Evolutionary conservation across 2,329 filamentous ascomycete species (phyloP).

Genomic region (Myriosclerotinia scirpicola): DNA sequence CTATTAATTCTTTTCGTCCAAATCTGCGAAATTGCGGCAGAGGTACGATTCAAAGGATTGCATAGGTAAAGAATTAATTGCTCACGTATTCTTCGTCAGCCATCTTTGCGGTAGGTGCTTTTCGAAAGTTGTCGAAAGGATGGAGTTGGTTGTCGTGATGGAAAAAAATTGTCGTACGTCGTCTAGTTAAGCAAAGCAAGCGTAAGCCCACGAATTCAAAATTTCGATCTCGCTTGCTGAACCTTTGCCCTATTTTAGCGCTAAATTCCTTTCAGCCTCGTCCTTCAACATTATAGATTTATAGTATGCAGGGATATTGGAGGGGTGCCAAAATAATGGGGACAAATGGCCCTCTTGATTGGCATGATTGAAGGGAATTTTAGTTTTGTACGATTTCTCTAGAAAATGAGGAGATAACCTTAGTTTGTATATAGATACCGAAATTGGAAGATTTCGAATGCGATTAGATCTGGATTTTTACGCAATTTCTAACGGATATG

Average conservation of each 20-base stretch:
- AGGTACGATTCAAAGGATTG: background rate
- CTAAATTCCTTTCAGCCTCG: constrained; percentile 23
- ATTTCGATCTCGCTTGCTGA: constrained; percentile 21
- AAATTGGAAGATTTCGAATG: background rate
- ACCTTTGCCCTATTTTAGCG: background rate
- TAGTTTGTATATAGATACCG: background rate
- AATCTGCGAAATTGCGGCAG: background rate
- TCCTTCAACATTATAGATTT: background rate
- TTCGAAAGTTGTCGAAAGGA: constrained; percentile 38
- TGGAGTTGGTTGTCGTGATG: constrained; percentile 28
- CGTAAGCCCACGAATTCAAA: constrained; percentile 1
- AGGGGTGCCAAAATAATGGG: background rate
- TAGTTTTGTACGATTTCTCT: background rate
- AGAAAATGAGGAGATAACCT: background rate
- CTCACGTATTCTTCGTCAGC: constrained; percentile 75
- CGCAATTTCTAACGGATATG: background rate
- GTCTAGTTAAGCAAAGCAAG: background rate
- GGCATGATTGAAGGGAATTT: background rate
- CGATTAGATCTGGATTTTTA: background rate
- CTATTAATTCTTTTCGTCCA: background rate
- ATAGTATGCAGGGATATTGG: background rate
- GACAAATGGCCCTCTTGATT: background rate
- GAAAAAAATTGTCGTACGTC: constrained; percentile 25
- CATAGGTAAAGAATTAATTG: constrained; percentile 25
- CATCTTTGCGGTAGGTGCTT: constrained; percentile 60